These are phyloP conservation scores for Aureobasidium melanogenum DNA, from an alignment of 2,329 filamentous ascomycete genomes.

Conservation along the genomic window DNA sequence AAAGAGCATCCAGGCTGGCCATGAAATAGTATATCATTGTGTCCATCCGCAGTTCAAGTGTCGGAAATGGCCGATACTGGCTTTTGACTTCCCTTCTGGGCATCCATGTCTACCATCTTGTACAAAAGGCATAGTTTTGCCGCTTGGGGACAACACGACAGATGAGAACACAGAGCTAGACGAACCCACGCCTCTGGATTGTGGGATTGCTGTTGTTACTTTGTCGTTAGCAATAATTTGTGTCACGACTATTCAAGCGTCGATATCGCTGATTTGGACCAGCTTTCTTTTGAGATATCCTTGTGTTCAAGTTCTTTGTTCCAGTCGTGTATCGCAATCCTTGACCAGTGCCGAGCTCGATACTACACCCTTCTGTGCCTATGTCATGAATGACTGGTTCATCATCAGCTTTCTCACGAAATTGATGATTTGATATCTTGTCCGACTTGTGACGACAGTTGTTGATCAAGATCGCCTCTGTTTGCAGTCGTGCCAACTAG, in stretches of 20 bases:
- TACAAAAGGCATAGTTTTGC: background rate
- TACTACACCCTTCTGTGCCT: background rate
- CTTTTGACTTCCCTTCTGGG: background rate
- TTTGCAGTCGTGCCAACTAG: too few relatives aligned
- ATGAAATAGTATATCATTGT: background rate
- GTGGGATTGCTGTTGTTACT: background rate
- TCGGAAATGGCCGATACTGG: background rate
- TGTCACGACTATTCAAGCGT: background rate
- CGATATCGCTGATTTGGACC: background rate
- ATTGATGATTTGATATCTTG: background rate
- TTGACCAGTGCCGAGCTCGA: background rate
- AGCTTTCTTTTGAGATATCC: background rate
- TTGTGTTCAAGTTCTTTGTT: background rate
- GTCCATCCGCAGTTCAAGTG: background rate
- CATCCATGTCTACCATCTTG: background rate
- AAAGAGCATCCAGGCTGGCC: background rate
- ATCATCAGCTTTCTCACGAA: background rate
- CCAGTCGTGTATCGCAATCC: background rate
- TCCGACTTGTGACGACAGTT: background rate
- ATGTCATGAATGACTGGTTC: background rate
- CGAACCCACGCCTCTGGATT: background rate
- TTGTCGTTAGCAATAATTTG: background rate
- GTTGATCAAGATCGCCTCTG: background rate
- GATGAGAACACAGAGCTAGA: background rate
- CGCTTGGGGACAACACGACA: background rate